A percentile compares a stretch with the other conserved stretches of the same genome.
Evolutionary conservation across 352 stramenopile genomes (phyloP).

Genomic region (Labyrinthula sp.): DNA sequence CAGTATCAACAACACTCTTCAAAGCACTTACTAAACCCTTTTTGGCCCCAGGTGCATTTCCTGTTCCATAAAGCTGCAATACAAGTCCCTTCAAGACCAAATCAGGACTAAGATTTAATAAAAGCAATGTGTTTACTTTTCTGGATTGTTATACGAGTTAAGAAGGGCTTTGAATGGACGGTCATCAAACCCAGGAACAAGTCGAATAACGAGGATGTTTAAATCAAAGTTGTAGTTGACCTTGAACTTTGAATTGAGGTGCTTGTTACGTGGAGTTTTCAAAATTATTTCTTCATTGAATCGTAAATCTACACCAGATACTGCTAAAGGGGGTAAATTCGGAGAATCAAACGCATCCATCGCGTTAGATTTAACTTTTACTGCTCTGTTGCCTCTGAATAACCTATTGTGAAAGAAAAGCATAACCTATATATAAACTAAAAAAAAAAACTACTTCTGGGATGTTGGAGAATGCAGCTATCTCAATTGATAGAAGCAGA

Average conservation of each 20-base stretch:
- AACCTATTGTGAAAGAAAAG: slow-evolving; percentile 87
- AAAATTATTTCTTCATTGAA: slow-evolving; percentile 64
- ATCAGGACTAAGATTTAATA: slow-evolving; percentile 43
- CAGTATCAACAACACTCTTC: slow-evolving; percentile 44
- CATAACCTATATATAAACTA: slow-evolving; percentile 46
- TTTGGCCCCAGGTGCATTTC: slow-evolving; percentile 69
- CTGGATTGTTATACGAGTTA: too few relatives aligned
- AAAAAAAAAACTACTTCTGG: slow-evolving; percentile 40
- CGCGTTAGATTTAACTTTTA: slow-evolving; percentile 78
- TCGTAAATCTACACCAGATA: slow-evolving; percentile 70
- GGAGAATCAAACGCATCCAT: slow-evolving; percentile 83
- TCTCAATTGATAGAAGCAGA: slow-evolving; percentile 63
- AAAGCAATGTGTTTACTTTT: too few relatives aligned
- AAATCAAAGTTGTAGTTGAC: slow-evolving; percentile 68
- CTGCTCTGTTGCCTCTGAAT: slow-evolving; percentile 72
- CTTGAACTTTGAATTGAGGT: too few relatives aligned
- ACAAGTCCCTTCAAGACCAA: slow-evolving; percentile 47
- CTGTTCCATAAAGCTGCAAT: slow-evolving; percentile 80
- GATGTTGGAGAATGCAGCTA: slow-evolving; percentile 37
- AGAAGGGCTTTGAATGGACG: slow-evolving; percentile 56
- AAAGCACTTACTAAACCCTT: slow-evolving; percentile 62
- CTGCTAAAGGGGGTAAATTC: slow-evolving; percentile 73
- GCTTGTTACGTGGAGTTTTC: slow-evolving; percentile 55
- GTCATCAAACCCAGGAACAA: slow-evolving; percentile 61
- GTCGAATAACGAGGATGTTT: slow-evolving; percentile 66